Percentiles rank a stretch among this genome's conserved stretches.
phyloP scores from a whole-genome alignment of 1,284 basidiomycete species.

The Paramarasmius palmivorus region DNA sequence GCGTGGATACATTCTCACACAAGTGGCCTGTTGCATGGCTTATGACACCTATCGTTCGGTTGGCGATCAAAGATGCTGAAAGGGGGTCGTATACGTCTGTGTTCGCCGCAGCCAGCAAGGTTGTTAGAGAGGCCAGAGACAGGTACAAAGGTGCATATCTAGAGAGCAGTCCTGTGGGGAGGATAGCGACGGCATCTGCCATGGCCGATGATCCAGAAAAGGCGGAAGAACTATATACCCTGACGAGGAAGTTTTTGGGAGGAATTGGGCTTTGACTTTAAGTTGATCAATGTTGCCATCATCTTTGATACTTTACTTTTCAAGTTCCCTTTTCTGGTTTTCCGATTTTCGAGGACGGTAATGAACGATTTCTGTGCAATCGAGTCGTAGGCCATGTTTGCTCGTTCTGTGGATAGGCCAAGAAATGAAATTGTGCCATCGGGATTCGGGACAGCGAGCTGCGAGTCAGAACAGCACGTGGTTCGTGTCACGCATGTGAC shows the following conservation, averaged over 20 bases:
- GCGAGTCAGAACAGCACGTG: too few relatives aligned
- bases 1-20: constrained; percentile 27
- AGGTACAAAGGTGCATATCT: constrained; percentile 31
- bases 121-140: constrained; percentile 23
- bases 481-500: too few relatives aligned
- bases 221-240: constrained; percentile 20
- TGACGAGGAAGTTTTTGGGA: constrained; percentile 19
- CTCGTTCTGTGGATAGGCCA: too few relatives aligned
- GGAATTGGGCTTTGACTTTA: neutral
- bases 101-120: constrained; percentile 35
- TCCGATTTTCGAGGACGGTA: too few relatives aligned
- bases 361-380: too few relatives aligned
- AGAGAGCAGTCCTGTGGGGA: constrained; percentile 21
- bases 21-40: constrained; percentile 20
- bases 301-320: neutral
- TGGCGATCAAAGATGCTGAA: constrained; percentile 23
- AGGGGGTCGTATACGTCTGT: constrained; percentile 35
- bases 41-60: constrained; percentile 20
- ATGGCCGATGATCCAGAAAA: constrained; percentile 15
- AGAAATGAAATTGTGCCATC: too few relatives aligned
- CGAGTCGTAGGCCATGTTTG: too few relatives aligned
- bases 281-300: neutral
- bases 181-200: constrained; percentile 21
- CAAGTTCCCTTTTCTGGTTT: neutral
- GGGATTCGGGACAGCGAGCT: too few relatives aligned